phyloP scores from a whole-genome alignment of 1,284 basidiomycete genomes.

The Puccinia novopanici region DNA sequence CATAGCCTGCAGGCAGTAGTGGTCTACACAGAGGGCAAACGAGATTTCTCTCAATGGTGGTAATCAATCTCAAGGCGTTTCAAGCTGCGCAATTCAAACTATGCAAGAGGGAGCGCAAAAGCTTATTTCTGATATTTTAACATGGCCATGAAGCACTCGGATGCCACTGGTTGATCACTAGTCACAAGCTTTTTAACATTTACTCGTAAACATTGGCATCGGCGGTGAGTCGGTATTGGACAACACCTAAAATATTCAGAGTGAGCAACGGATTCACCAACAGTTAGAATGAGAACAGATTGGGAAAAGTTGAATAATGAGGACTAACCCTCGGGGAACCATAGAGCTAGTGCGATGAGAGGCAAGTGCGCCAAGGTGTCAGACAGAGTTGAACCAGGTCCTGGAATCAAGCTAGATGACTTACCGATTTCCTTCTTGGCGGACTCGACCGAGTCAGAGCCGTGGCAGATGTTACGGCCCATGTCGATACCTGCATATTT shows the following conservation, averaged over 20 bases:
- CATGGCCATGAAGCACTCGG: background rate
- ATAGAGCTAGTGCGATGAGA: slow-evolving; percentile 77
- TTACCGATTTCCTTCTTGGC: slow-evolving; percentile 57
- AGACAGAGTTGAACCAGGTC: slow-evolving; percentile 44
- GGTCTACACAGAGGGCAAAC: too few species aligned
- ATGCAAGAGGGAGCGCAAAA: background rate
- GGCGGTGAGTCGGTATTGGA: slow-evolving; percentile 44
- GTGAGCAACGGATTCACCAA: background rate
- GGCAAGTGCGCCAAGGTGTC: background rate
- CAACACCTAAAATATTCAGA: slow-evolving; percentile 26
- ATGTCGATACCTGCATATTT: slow-evolving; percentile 64
- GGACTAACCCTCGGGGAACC: slow-evolving; percentile 61
- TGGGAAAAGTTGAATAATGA: background rate
- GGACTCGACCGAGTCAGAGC: slow-evolving; percentile 69
- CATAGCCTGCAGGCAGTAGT: background rate
- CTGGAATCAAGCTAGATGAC: slow-evolving; percentile 66
- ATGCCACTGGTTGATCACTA: background rate
- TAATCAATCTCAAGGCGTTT: background rate
- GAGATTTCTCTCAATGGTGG: too few species aligned
- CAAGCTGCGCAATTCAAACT: background rate
- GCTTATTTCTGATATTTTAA: background rate
- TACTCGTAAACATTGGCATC: slow-evolving; percentile 48
- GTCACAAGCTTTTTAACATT: background rate
- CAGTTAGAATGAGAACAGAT: slow-evolving; percentile 57
- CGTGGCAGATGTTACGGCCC: slow-evolving; percentile 84